A percentile compares a stretch with the other conserved stretches of the same genome.
These are phyloP conservation scores for Trichoderma gracile DNA, from an alignment of 2,329 filamentous ascomycete species.

Conservation along the genomic window DNA sequence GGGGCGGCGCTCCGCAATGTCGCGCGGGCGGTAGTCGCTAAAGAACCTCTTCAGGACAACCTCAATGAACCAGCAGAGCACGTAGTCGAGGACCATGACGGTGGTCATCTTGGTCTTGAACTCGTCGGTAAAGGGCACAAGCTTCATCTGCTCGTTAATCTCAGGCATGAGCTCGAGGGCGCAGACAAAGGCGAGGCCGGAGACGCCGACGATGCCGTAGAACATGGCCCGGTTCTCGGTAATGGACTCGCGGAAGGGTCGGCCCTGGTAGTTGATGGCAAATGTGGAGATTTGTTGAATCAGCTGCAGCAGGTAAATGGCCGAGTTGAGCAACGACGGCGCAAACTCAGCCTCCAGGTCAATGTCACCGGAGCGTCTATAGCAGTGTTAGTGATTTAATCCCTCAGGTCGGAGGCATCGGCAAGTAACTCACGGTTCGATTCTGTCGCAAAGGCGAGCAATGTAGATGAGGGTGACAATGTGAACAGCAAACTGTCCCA, in stretches of 20 bases:
- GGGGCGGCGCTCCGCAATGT: slow-evolving; percentile 82
- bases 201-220: slow-evolving; percentile 89
- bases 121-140: slow-evolving; percentile 84
- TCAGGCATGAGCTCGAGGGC: slow-evolving; percentile 95
- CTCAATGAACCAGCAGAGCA: slow-evolving; percentile 84
- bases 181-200: slow-evolving; percentile 87
- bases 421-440: slow-evolving; percentile 72
- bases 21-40: slow-evolving; percentile 88
- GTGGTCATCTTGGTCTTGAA: slow-evolving; percentile 86
- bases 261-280: slow-evolving; percentile 98
- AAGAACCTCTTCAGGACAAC: slow-evolving; percentile 81
- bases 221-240: slow-evolving; percentile 98
- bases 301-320: slow-evolving; percentile 93
- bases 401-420: fast-evolving
- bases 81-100: slow-evolving; percentile 86
- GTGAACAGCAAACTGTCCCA: slow-evolving; percentile 95
- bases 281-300: slow-evolving; percentile 99
- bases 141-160: slow-evolving; percentile 87
- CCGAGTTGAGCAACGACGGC: slow-evolving; percentile 92
- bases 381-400: neutral
- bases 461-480: slow-evolving; percentile 94
- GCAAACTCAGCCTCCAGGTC: slow-evolving; percentile 94
- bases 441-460: slow-evolving; percentile 79
- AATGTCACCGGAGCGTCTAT: slow-evolving; percentile 58
- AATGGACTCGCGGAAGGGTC: slow-evolving; percentile 94